Evolutionary conservation across 1,284 basidiomycete genomes (phyloP).

Genomic region (Irpex rosettiformis): DNA sequence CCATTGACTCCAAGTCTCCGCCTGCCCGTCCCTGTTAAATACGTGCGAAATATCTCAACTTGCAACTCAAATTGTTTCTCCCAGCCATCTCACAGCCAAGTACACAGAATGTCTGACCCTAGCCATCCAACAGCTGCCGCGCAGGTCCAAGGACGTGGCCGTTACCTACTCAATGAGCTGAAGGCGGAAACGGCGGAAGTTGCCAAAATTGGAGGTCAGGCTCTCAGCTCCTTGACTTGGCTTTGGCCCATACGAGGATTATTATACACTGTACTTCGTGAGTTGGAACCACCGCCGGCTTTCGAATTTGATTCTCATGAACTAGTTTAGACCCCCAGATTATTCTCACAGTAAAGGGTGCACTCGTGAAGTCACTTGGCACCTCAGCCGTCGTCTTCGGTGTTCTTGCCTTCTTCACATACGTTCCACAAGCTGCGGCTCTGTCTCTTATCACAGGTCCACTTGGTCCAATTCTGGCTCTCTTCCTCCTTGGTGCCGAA

Average conservation of each 20-base stretch:
- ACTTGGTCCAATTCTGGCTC: constrained; percentile 39
- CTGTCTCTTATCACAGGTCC: constrained; percentile 63
- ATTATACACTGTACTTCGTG: constrained; percentile 24
- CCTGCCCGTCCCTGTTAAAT: neutral
- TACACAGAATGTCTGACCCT: neutral
- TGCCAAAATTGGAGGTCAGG: constrained; percentile 18
- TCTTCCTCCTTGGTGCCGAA: constrained; percentile 34
- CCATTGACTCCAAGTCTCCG: neutral
- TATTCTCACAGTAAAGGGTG: constrained; percentile 35
- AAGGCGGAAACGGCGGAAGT: constrained; percentile 19
- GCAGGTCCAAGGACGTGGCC: neutral
- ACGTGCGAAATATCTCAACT: neutral
- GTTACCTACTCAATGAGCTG: constrained; percentile 15
- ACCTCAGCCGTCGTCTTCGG: constrained; percentile 41
- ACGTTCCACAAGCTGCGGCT: constrained; percentile 65
- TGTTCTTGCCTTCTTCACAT: constrained; percentile 59
- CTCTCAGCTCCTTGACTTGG: constrained; percentile 28
- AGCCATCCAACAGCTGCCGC: neutral
- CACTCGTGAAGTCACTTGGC: constrained; percentile 36
- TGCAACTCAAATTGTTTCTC: neutral
- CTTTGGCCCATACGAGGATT: constrained; percentile 30
- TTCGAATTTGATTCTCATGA: no score
- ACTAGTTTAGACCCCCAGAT: constrained; percentile 25
- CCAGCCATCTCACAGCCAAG: neutral
- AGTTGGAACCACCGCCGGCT: constrained; percentile 10